Evolutionary conservation across 345 rosid genomes (phyloP), one percentile per base, ranked within the genome.

Genomic region (Sisymbrium irio): DNA sequence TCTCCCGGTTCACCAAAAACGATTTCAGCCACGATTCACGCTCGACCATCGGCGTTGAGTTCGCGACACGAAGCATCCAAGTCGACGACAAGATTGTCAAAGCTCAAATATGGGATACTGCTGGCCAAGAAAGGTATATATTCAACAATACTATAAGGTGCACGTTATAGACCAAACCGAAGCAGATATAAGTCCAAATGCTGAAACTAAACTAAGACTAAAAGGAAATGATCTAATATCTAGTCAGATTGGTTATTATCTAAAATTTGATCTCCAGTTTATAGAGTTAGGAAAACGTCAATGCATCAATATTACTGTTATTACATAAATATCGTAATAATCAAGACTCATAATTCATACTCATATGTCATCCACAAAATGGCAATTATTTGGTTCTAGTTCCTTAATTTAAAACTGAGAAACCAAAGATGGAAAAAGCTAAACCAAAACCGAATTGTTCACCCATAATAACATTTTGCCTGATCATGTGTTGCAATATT

Each of bases 61-160:
- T 92, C 46, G 96, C 92, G 30, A 92, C 97, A 42, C 90, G 88
- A 42, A 86, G 87, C 44, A 85, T 88, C 40, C 84, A 75, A 2
- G 86, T 87, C 17, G 91, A 90, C 36, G 95, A 89, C 42, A 90
- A 90, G 79, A 85, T 87, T 59, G 82, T 92, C 54, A 90, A 90
- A 82, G 98, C 97, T 20, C 98, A 92, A 80, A 90, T 90, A 80
- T 92, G 97, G 97, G 98, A 92, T 67, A 90, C 97, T 8, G 97
- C 97, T 3, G 98, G 97, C 39, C 97, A 92, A 71, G 97, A 92
- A 75, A 88, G 98, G 89, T 88, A n/a, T n/a, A n/a, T n/a, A 55
- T 30, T 39, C 61, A 25, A 47, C 12, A n/a, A n/a, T 20, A 20
- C 10, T 32, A 32, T 32, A 32, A 22, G 30, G 15, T 57, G 22